Conservation (phyloP, 208 protist genomes). For the Leptomonas seymouri region DNA sequence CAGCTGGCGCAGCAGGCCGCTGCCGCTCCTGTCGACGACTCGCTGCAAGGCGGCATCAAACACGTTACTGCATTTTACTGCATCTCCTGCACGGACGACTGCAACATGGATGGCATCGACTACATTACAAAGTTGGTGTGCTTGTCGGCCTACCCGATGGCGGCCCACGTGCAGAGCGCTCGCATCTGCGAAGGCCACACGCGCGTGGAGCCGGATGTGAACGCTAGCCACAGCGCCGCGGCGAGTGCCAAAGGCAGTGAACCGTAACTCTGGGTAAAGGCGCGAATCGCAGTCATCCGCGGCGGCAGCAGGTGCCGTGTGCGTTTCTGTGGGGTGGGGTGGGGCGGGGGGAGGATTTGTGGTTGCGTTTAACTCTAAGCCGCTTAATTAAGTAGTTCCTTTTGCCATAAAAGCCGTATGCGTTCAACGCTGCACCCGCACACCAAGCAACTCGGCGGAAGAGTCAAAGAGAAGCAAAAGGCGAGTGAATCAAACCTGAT, state of each 20-base stretch:
- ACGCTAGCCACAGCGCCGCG: slow-evolving; percentile 5
- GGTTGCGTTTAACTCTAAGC: background rate
- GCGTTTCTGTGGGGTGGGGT: too few relatives aligned
- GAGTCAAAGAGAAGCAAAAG: too few relatives aligned
- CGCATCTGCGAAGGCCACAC: slow-evolving; percentile 79
- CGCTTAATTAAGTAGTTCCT: slow-evolving; percentile 9
- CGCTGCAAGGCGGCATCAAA: slow-evolving; percentile 85
- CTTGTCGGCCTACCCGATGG: slow-evolving; percentile 76
- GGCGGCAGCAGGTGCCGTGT: slow-evolving; percentile 1
- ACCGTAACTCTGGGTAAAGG: background rate
- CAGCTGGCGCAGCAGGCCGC: slow-evolving; percentile 36
- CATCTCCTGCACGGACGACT: slow-evolving; percentile 87
- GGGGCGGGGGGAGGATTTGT: slow-evolving; percentile 1
- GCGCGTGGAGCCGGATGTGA: slow-evolving; percentile 29
- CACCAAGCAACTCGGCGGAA: too few relatives aligned
- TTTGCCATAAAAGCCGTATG: background rate
- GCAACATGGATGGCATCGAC: slow-evolving; percentile 72
- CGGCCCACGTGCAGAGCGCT: slow-evolving; percentile 79
- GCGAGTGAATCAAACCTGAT: too few relatives aligned
- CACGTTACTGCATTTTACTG: slow-evolving; percentile 76
- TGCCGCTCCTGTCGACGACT: slow-evolving; percentile 59
- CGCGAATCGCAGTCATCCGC: background rate
- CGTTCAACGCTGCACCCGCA: too few relatives aligned
- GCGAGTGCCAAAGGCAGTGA: background rate
- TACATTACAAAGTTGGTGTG: slow-evolving; percentile 78